Percentiles rank a stretch among this genome's conserved stretches.
Evolutionary conservation across 352 stramenopile species (phyloP).

Genomic region (Globisporangium spiculum): DNA sequence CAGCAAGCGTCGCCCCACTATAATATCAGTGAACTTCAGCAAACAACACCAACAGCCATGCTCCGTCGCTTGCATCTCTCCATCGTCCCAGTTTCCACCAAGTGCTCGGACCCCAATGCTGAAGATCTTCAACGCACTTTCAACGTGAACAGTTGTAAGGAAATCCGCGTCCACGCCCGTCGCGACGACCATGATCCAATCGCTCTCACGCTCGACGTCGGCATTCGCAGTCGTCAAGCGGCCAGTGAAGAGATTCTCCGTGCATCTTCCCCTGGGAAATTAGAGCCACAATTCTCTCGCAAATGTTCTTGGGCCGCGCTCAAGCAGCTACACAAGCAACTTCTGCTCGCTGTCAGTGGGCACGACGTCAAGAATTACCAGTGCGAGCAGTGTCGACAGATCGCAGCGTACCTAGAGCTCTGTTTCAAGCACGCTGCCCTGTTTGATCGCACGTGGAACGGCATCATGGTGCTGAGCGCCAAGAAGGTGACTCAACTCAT

Average conservation of each 20-base stretch:
- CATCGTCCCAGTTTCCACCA: no score
- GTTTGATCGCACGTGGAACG: conserved; percentile 6
- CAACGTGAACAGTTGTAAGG: no score
- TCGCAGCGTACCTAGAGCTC: conserved; percentile 3
- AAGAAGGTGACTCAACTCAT: neutral
- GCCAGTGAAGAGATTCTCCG: neutral
- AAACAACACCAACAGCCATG: no score
- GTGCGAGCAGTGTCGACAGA: neutral
- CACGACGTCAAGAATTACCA: neutral
- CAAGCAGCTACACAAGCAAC: neutral
- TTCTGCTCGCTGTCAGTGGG: neutral
- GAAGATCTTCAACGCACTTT: no score
- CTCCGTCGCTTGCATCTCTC: no score
- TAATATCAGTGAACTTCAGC: no score
- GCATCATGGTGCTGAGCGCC: neutral
- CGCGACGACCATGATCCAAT: neutral
- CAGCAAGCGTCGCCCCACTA: no score
- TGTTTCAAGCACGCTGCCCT: conserved; percentile 3
- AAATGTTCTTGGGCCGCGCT: neutral
- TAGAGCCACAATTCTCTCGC: neutral
- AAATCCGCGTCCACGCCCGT: neutral
- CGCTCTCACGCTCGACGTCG: conserved; percentile 5
- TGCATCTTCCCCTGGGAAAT: neutral
- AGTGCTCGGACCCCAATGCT: no score
- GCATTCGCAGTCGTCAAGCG: neutral